Conservation (phyloP, 1,284 basidiomycete species). For the Boletus coffeatus region DNA sequence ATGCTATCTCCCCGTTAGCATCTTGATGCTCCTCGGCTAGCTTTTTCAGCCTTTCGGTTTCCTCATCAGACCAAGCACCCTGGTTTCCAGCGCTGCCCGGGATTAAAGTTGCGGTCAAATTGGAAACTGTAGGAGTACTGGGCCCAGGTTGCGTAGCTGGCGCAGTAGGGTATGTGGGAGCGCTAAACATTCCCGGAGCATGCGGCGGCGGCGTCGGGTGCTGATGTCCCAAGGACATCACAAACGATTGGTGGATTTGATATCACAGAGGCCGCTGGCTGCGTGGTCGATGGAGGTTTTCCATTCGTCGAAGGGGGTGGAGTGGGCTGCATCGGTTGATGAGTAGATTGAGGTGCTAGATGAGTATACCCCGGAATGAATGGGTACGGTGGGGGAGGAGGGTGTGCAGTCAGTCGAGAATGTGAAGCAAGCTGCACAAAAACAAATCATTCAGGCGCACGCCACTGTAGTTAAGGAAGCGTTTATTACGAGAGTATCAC, state of each 20-base stretch:
- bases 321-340: slow-evolving; percentile 20
- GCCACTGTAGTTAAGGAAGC: slow-evolving; percentile 9
- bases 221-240: slow-evolving; percentile 51
- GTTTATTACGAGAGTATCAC: slow-evolving; percentile 60
- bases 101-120: slow-evolving; percentile 10
- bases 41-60: slow-evolving; percentile 58
- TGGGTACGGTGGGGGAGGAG: slow-evolving; percentile 56
- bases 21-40: slow-evolving; percentile 60
- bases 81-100: slow-evolving; percentile 48
- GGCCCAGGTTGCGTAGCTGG: slow-evolving; percentile 25
- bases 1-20: slow-evolving; percentile 54
- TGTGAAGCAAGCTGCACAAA: slow-evolving; percentile 59
- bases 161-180: slow-evolving; percentile 45
- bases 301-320: slow-evolving; percentile 27
- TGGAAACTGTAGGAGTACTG: slow-evolving; percentile 24
- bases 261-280: slow-evolving; percentile 40
- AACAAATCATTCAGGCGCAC: slow-evolving; percentile 11
- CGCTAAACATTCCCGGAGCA: slow-evolving; percentile 35
- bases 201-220: slow-evolving; percentile 35
- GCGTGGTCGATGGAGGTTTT: slow-evolving; percentile 23
- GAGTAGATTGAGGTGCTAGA: slow-evolving; percentile 17
- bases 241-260: slow-evolving; percentile 64
- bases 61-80: slow-evolving; percentile 72
- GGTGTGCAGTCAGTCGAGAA: slow-evolving; percentile 53
- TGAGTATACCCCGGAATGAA: slow-evolving; percentile 37